A percentile compares a stretch with the other conserved stretches of the same genome.
These are phyloP conservation scores for Leishmania amazonensis DNA, from an alignment of 208 protist genomes.

Conservation along the genomic window DNA sequence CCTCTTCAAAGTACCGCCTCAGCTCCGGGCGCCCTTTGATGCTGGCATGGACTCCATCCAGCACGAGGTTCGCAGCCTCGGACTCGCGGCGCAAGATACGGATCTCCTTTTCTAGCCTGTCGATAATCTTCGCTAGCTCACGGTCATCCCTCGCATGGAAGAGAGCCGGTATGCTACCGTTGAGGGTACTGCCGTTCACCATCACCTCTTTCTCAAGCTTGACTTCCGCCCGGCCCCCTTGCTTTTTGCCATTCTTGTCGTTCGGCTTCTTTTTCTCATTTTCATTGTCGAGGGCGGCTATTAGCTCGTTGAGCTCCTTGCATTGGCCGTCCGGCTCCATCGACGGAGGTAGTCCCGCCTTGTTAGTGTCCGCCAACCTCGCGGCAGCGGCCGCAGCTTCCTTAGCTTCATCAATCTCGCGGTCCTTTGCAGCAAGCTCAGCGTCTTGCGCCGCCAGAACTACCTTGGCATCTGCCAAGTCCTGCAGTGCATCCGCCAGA, in stretches of 20 bases:
- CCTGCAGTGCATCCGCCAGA: slow-evolving; percentile 27
- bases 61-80: slow-evolving; percentile 1
- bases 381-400: not conserved
- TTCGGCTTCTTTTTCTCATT: not conserved
- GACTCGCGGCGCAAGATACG: slow-evolving; percentile 18
- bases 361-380: not conserved
- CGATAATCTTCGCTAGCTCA: slow-evolving; percentile 18
- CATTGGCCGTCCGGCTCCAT: slow-evolving; percentile 7
- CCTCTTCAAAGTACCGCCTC: slow-evolving; percentile 17
- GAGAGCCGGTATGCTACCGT: slow-evolving; percentile 14
- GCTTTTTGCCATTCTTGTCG: slow-evolving; percentile 7
- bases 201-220: slow-evolving; percentile 14
- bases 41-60: slow-evolving; percentile 12
- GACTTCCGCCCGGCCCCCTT: not conserved
- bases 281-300: not conserved
- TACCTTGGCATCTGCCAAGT: slow-evolving; percentile 30
- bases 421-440: slow-evolving; percentile 24
- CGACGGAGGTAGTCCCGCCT: not conserved
- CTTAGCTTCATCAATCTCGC: slow-evolving; percentile 13
- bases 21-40: slow-evolving; percentile 5
- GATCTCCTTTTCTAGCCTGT: slow-evolving; percentile 18
- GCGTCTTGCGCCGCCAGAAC: slow-evolving; percentile 20
- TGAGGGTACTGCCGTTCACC: not conserved
- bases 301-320: slow-evolving; percentile 1
- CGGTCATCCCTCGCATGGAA: slow-evolving; percentile 21